These are phyloP conservation scores for Maudiozyma pseudohumilis DNA, from an alignment of 805 yeast species.

Conservation along the genomic window DNA sequence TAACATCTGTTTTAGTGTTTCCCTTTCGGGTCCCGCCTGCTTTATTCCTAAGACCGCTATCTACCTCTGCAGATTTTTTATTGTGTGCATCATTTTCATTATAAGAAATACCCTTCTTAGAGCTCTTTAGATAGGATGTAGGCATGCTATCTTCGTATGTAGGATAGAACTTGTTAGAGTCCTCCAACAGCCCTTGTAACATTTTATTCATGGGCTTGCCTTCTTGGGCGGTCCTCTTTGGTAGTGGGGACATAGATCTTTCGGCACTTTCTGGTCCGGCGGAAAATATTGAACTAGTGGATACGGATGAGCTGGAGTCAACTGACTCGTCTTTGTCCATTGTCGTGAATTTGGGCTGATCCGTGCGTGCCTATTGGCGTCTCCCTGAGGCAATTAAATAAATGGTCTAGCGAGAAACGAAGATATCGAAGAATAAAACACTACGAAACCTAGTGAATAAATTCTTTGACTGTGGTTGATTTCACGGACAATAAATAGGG, in stretches of 20 bases:
- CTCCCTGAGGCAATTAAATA: too few relatives aligned
- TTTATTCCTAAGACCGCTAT: too few relatives aligned
- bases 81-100: background rate
- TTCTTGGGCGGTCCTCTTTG: background rate
- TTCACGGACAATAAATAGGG: too few relatives aligned
- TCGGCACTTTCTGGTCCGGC: background rate
- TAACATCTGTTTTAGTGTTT: too few relatives aligned
- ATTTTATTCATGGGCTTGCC: background rate
- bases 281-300: background rate
- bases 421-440: too few relatives aligned
- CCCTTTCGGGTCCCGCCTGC: background rate
- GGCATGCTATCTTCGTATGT: conserved; percentile 21
- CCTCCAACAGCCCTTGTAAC: conserved; percentile 11
- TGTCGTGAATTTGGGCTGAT: too few relatives aligned
- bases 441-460: too few relatives aligned
- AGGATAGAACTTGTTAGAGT: conserved; percentile 21
- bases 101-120: conserved; percentile 7
- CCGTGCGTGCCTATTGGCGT: too few relatives aligned
- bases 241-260: background rate
- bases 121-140: conserved; percentile 11
- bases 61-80: background rate
- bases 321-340: too few relatives aligned
- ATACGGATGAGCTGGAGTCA: background rate
- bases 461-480: too few relatives aligned
- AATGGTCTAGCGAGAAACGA: too few relatives aligned